A percentile compares a stretch with the other conserved stretches of the same genome.
Conservation (phyloP, 768 basidiomycete species). For the Termitomyces heimii region DNA sequence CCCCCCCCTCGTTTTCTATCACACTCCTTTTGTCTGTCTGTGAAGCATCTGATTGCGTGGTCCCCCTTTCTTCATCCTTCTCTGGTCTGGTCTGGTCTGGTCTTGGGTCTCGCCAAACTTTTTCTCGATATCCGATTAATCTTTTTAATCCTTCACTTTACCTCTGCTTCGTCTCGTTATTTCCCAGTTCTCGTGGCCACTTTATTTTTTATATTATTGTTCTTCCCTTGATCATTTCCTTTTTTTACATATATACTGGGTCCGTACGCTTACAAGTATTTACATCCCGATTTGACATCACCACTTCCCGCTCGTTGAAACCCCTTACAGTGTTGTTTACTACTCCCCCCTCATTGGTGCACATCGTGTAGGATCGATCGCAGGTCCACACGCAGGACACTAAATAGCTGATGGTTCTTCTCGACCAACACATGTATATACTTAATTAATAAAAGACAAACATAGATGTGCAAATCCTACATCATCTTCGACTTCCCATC, state of each 20-base stretch:
- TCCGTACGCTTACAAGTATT: background rate
- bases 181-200: background rate
- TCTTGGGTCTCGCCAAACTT: background rate
- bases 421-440: background rate
- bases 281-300: background rate
- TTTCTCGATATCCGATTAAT: background rate
- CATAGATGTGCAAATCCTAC: background rate
- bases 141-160: background rate
- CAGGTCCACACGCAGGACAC: background rate
- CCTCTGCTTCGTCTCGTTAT: background rate
- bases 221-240: background rate
- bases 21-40: background rate
- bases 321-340: too few relatives aligned
- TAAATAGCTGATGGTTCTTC: background rate
- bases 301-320: background rate
- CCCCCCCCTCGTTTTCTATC: background rate
- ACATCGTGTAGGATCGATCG: background rate
- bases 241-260: background rate
- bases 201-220: background rate
- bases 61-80: background rate
- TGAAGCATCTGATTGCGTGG: background rate
- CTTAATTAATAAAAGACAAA: background rate
- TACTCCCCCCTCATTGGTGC: background rate
- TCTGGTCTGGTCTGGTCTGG: background rate
- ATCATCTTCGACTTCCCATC: background rate